These are phyloP conservation scores for Rhipidocladum racemiflorum DNA, from an alignment of 176 grass and related monocot genomes.

Conservation along the genomic window DNA sequence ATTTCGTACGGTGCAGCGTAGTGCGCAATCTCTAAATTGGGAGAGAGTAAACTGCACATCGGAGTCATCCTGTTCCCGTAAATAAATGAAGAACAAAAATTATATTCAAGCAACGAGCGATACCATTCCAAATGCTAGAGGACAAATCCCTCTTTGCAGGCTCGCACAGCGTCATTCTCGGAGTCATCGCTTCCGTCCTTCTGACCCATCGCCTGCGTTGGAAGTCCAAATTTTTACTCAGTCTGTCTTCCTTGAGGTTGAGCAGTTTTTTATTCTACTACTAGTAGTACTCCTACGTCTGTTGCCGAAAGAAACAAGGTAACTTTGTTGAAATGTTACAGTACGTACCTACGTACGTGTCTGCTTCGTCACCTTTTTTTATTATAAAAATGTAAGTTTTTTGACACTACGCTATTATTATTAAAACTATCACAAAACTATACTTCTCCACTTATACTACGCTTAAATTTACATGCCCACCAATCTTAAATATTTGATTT, in stretches of 20 bases:
- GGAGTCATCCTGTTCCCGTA: neutral
- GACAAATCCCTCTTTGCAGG: neutral
- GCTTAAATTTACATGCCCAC: too few relatives aligned
- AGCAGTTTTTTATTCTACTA: neutral
- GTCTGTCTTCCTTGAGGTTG: neutral
- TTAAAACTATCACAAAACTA: too few relatives aligned
- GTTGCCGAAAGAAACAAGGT: neutral
- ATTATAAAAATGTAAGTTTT: too few relatives aligned
- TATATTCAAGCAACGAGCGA: neutral
- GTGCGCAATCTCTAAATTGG: neutral
- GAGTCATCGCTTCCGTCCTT: constrained; percentile 19
- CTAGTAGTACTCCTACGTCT: neutral
- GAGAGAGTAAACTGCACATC: neutral
- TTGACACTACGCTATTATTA: too few relatives aligned
- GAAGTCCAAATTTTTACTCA: neutral
- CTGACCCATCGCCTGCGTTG: neutral
- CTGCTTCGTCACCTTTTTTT: neutral
- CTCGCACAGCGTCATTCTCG: constrained; percentile 16
- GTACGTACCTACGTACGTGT: neutral
- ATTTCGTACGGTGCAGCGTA: too few relatives aligned
- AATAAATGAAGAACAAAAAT: neutral
- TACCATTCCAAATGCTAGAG: constrained; percentile 23
- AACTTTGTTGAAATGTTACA: too few relatives aligned
- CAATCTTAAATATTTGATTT: too few relatives aligned
- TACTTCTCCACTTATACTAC: too few relatives aligned